Evolutionary conservation across 148 eudicot species (phyloP), one percentile per base, ranked within the genome.

Genomic region (Vaccinium corymbosum): DNA sequence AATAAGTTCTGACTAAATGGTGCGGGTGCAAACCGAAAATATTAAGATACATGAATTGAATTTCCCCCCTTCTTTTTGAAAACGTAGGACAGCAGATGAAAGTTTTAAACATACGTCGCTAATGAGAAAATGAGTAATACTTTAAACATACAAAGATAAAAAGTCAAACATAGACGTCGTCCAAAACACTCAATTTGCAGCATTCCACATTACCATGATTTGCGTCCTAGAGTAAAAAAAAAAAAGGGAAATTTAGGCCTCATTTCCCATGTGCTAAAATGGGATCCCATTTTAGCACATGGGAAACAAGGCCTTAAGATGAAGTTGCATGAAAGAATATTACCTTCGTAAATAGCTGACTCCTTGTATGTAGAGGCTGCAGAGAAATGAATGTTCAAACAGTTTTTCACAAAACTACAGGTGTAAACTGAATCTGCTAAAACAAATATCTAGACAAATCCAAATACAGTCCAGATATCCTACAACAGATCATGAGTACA

Each of bases 331-430:
- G 53, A 52, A 51, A 81, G 29, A 68, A 42, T 53, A 80, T 84
- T 94, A 97, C 98, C 98, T 97, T 94, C 59, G 90, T 89, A 88
- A 93, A 97, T 53, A 97, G 91, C 84, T 84, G 93, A 90, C 92
- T 97, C 91, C 98, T 91, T 35, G 95, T 90, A 85, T 61, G 94
- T 78, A 97, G 92, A 84, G 99, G 99, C 99, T 97, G 95, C 93
- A 83, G 86, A 46, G 22, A 84, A 84, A 62, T 8, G 48, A 77
- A 81, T 42, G 80, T 52, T 71, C 52, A 85, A 10, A 81, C 66
- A 81, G 50, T 25, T 82, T 6, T 76, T 20, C 29, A 75, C 35
- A 49, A 5, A 66, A 72, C 77, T 12, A 10, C 16, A 80, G 27
- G 79, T 27, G 35, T 71, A 72, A 82, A 81, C 7, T 82, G 77